Evolutionary conservation across 2,329 filamentous ascomycete species (phyloP).

Genomic region (Lachnellula suecica): DNA sequence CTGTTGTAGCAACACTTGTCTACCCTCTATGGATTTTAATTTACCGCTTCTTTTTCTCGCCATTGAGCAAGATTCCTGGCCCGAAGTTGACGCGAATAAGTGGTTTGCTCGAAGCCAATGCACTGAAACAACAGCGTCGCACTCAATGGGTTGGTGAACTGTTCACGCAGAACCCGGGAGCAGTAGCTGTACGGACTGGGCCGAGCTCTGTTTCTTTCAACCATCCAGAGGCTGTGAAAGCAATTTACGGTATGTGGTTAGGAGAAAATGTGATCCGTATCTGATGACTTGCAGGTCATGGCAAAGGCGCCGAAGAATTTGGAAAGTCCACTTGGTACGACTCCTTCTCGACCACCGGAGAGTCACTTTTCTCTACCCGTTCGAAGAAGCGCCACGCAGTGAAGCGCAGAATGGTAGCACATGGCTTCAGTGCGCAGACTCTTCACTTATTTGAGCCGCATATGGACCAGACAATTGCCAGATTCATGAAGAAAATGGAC

Average conservation of each 20-base stretch:
- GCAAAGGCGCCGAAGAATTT: conserved; percentile 15
- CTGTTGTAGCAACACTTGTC: background rate
- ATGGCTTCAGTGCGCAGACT: conserved; percentile 80
- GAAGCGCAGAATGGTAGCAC: conserved; percentile 82
- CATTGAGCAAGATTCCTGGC: conserved; percentile 13
- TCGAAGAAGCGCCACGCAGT: conserved; percentile 76
- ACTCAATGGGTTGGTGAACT: conserved; percentile 11
- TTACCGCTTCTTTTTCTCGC: conserved; percentile 15
- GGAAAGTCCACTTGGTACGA: conserved; percentile 54
- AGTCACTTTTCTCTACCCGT: conserved; percentile 84
- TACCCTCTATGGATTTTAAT: conserved; percentile 1
- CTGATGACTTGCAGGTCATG: conserved; percentile 7
- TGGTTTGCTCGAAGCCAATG: conserved; percentile 10
- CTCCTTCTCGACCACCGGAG: conserved; percentile 80
- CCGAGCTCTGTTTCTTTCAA: conserved; percentile 16
- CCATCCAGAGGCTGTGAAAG: conserved; percentile 15
- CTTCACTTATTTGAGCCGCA: conserved; percentile 84
- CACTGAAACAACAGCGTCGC: conserved; percentile 11
- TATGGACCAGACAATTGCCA: conserved; percentile 73
- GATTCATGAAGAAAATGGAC: conserved; percentile 72
- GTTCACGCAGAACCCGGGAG: conserved; percentile 10
- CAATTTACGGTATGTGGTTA: conserved; percentile 13
- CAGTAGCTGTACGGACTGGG: conserved; percentile 10
- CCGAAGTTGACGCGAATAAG: conserved; percentile 9
- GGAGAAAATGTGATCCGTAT: background rate